Evolutionary conservation across 2,329 filamentous ascomycete genomes (phyloP), one percentile per base, ranked within the genome.

Genomic region (Colletotrichum sansevieriae): DNA sequence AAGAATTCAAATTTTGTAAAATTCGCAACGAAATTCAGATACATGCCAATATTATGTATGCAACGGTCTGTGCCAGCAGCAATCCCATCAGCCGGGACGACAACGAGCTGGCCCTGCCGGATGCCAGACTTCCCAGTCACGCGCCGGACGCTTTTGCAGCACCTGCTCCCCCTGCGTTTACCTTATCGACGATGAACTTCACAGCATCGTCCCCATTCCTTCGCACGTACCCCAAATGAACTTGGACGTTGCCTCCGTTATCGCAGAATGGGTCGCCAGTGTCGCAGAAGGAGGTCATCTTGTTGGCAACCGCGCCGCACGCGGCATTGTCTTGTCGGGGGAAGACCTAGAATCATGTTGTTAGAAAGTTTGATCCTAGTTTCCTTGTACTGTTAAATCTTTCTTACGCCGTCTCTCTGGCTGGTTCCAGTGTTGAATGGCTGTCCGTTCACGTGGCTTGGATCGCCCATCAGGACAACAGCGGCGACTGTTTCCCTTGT

Each of bases 261-360:
- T 79, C 80, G 70, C 81, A 83, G 73, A 80, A 83, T 5, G 74
- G 68, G 69, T 84, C 82, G 52, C 80, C 81, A 0, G 70, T 76
- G 72, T 83, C 81, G 73, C 81, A 83, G 71, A 77, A 82, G 2
- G 80, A 81, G 39, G 77, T 73, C 55, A 83, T 71, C 43, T 76
- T 76, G 71, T 75, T 70, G 63, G 72, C 72, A 63, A 80, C 78
- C 22, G 75, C 72, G 55, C 78, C 74, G 74, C 81, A 83, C 15
- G 73, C 72, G 37, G 72, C 75, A 33, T 74, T 72, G 60, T 79
- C 73, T 29, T 74, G 71, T 54, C 81, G 78, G 35, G 70, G 54
- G 65, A 83, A 81, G 52, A 81, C 65, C 80, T 82, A 46, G 41
- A 13, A 12, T 3, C 10, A 2, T 13, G 4, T 15, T 10, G 15